Evolutionary conservation across 306 rosid species (phyloP).

Genomic region (Trifolium dubium): DNA sequence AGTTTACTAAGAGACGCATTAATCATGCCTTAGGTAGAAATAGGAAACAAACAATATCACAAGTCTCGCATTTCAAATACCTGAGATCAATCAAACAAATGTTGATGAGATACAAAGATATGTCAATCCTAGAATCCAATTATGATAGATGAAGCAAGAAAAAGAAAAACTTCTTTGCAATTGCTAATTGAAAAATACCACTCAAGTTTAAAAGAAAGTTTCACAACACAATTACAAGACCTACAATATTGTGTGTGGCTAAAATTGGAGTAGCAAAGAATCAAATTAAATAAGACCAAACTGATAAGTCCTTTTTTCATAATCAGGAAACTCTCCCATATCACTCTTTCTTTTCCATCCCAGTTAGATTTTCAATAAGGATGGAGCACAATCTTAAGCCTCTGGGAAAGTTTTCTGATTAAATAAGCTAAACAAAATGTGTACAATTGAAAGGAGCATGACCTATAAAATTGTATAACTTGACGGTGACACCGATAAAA

Average conservation of each 20-base stretch:
- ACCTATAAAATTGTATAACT: no score
- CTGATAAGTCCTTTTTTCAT: neutral
- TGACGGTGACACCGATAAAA: neutral
- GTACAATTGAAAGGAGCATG: neutral
- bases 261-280: neutral
- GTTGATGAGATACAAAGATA: neutral
- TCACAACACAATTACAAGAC: neutral
- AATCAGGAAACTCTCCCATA: neutral
- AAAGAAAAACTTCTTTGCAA: neutral
- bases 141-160: neutral
- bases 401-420: neutral
- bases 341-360: neutral
- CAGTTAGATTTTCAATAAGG: neutral
- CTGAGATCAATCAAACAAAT: neutral
- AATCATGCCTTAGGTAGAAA: neutral
- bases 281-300: neutral
- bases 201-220: neutral
- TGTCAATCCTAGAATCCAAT: neutral
- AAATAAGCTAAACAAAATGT: neutral
- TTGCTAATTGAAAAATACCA: neutral
- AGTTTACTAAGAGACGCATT: neutral
- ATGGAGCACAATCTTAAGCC: neutral
- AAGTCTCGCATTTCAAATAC: neutral
- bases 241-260: neutral
- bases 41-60: neutral